Evolutionary conservation across 139 green algal genomes (phyloP).

Genomic region (Chlamydomonas incerta): DNA sequence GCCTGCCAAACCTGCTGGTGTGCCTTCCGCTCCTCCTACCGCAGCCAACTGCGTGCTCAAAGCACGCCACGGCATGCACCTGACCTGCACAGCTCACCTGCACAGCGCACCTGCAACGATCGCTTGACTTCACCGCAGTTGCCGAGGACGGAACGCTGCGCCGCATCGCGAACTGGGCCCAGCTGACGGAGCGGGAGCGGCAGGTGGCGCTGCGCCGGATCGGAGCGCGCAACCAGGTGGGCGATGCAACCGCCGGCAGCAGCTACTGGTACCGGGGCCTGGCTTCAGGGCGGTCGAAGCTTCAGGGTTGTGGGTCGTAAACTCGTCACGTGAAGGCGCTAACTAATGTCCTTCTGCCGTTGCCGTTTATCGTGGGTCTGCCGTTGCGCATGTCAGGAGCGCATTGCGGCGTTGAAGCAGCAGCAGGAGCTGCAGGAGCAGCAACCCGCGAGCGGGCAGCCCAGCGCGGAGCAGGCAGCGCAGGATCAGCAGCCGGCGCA

Average conservation of each 20-base stretch:
- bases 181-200: slow-evolving; percentile 28
- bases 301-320: neutral
- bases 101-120: neutral
- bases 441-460: too few relatives aligned
- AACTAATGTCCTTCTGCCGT: neutral
- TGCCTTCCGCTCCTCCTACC: neutral
- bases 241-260: too few relatives aligned
- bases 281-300: neutral
- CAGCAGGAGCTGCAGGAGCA: neutral
- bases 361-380: neutral
- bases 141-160: slow-evolving; percentile 48
- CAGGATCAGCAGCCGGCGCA: neutral
- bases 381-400: neutral
- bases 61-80: too few relatives aligned
- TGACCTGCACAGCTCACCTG: neutral
- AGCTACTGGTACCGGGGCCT: too few relatives aligned
- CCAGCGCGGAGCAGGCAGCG: slow-evolving; percentile 1
- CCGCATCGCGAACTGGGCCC: slow-evolving; percentile 50
- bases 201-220: slow-evolving; percentile 46
- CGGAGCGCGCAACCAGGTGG: slow-evolving; percentile 47
- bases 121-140: slow-evolving; percentile 20
- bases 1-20: neutral
- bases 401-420: neutral
- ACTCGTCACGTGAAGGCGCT: neutral
- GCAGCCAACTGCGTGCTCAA: too few relatives aligned